Evolutionary conservation across 345 rosid genomes (phyloP).

Genomic region (Geranium brycei): DNA sequence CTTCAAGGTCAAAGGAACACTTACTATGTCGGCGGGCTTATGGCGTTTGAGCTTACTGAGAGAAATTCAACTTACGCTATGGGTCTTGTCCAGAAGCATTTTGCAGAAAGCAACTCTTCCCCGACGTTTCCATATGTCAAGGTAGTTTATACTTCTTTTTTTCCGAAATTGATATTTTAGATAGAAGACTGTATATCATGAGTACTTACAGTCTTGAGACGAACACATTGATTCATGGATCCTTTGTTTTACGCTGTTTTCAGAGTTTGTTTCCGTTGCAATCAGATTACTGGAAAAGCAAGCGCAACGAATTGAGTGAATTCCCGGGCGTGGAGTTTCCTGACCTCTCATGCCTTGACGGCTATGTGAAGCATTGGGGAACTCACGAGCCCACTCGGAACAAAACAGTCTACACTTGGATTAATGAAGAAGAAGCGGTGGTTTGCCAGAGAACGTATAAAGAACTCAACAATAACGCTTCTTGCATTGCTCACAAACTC

Average conservation of each 20-base stretch:
- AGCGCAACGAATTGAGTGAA: constrained; percentile 25
- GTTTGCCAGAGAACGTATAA: constrained; percentile 31
- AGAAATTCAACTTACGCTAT: constrained; percentile 57
- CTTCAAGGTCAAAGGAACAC: constrained; percentile 52
- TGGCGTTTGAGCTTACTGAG: constrained; percentile 64
- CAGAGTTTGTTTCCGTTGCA: constrained; percentile 42
- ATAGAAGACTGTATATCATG: neutral
- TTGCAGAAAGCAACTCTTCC: constrained; percentile 26
- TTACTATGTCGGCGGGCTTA: constrained; percentile 51
- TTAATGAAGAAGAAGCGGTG: constrained; percentile 36
- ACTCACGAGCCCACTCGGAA: constrained; percentile 19
- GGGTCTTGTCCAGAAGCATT: constrained; percentile 49
- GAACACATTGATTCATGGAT: constrained; percentile 1
- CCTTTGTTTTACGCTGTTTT: constrained; percentile 4
- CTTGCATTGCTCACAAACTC: constrained; percentile 38
- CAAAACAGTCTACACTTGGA: constrained; percentile 45
- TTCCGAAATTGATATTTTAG: neutral
- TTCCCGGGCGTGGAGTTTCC: constrained; percentile 39
- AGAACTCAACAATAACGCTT: constrained; percentile 38
- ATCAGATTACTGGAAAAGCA: constrained; percentile 12
- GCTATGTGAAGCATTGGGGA: constrained; percentile 56
- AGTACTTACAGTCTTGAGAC: neutral
- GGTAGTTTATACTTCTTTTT: constrained; percentile 18
- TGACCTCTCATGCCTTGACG: constrained; percentile 35
- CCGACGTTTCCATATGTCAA: constrained; percentile 42